Percentiles rank a stretch among this genome's conserved stretches.
These are phyloP conservation scores for Cercospora citrullina DNA, from an alignment of 2,329 filamentous ascomycete genomes.

Conservation along the genomic window DNA sequence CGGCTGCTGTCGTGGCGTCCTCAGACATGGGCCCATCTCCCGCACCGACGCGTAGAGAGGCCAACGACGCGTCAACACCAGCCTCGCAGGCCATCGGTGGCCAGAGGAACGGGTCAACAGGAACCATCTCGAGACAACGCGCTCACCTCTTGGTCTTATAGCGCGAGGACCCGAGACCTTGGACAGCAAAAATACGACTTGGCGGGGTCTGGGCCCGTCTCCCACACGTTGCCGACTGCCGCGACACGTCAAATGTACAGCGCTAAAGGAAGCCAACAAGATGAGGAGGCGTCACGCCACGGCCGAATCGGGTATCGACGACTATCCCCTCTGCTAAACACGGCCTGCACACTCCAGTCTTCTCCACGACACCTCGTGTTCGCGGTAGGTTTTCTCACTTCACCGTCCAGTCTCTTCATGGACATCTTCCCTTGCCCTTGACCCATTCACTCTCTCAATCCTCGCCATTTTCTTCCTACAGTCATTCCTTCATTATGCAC, in stretches of 20 bases:
- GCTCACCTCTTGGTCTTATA: neutral
- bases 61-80: neutral
- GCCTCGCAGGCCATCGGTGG: neutral
- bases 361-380: neutral
- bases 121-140: neutral
- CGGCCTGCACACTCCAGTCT: neutral
- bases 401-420: neutral
- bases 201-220: neutral
- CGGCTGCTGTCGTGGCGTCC: neutral
- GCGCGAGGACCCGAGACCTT: neutral
- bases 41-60: neutral
- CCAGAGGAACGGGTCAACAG: neutral
- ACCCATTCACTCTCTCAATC: neutral
- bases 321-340: conserved; percentile 3
- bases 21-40: neutral
- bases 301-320: conserved; percentile 8
- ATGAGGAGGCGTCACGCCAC: conserved; percentile 6
- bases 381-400: neutral
- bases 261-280: conserved; percentile 9
- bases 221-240: neutral
- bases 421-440: neutral
- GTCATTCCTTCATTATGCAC: conserved; percentile 8
- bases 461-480: neutral
- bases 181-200: neutral
- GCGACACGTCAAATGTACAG: neutral